These are phyloP conservation scores for Platanthera zijinensis DNA, from an alignment of 106 monocot genomes.

Conservation along the genomic window DNA sequence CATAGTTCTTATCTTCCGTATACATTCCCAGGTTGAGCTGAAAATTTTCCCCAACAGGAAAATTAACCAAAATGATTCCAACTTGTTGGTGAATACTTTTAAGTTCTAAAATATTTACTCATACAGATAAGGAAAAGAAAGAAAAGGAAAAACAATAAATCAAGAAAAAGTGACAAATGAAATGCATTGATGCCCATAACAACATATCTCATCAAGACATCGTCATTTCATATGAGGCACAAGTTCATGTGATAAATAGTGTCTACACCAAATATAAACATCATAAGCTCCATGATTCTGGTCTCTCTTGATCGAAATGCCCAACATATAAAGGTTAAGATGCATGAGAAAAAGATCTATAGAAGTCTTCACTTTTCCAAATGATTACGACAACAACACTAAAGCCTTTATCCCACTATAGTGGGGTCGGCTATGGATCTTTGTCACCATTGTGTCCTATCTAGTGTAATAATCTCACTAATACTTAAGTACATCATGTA, in stretches of 20 bases:
- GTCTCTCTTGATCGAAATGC: background rate
- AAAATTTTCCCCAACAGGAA: constrained; percentile 11
- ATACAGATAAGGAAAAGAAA: background rate
- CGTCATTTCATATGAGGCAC: too few species aligned
- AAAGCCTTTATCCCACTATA: too few species aligned
- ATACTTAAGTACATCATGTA: too few species aligned
- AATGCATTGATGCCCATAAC: background rate
- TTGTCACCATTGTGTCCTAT: too few species aligned
- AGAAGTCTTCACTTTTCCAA: too few species aligned
- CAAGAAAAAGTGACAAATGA: background rate
- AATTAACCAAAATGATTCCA: constrained; percentile 1
- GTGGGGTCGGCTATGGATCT: too few species aligned
- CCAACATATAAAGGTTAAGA: background rate
- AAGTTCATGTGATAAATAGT: background rate
- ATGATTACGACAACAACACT: too few species aligned
- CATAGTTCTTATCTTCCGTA: constrained; percentile 40
- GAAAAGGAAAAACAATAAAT: background rate
- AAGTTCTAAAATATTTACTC: background rate
- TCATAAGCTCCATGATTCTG: background rate
- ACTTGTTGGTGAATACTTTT: background rate
- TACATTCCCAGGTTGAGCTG: constrained; percentile 68
- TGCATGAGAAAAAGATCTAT: background rate
- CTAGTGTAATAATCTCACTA: too few species aligned
- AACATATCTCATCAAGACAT: background rate
- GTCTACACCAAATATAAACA: background rate